Evolutionary conservation across 176 grass and related monocot species (phyloP).

Genomic region (Puya raimondii): DNA sequence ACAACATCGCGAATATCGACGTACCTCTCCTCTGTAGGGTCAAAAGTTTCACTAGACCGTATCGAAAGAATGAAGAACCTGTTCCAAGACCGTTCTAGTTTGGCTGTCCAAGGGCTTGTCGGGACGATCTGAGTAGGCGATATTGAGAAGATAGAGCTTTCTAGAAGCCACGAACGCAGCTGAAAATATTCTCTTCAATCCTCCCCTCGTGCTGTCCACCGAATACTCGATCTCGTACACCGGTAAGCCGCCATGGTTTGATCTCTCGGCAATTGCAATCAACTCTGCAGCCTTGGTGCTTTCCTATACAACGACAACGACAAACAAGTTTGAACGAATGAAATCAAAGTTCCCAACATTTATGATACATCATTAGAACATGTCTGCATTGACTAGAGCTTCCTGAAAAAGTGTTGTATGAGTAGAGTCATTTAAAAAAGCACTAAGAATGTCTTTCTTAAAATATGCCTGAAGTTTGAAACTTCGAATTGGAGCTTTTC

Average conservation of each 20-base stretch:
- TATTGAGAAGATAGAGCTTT: conserved; percentile 86
- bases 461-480: too few relatives aligned
- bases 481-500: too few relatives aligned
- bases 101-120: conserved; percentile 53
- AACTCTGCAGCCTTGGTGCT: conserved; percentile 68
- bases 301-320: conserved; percentile 41
- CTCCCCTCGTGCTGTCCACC: conserved; percentile 81
- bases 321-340: neutral
- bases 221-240: conserved; percentile 81
- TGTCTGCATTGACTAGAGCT: neutral
- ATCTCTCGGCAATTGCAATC: conserved; percentile 51
- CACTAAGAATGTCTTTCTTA: too few relatives aligned
- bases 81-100: conserved; percentile 62
- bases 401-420: neutral
- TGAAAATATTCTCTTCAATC: conserved; percentile 75
- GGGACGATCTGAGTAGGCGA: conserved; percentile 50
- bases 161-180: conserved; percentile 70
- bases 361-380: neutral
- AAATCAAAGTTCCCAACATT: neutral
- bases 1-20: too few relatives aligned
- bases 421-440: too few relatives aligned
- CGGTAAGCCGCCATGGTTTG: conserved; percentile 36
- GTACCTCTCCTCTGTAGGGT: too few relatives aligned
- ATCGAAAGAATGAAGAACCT: conserved; percentile 91
- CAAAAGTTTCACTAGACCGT: conserved; percentile 17